Evolutionary conservation across 179 eudicot genomes (phyloP).

Genomic region (Gypsophila paniculata): DNA sequence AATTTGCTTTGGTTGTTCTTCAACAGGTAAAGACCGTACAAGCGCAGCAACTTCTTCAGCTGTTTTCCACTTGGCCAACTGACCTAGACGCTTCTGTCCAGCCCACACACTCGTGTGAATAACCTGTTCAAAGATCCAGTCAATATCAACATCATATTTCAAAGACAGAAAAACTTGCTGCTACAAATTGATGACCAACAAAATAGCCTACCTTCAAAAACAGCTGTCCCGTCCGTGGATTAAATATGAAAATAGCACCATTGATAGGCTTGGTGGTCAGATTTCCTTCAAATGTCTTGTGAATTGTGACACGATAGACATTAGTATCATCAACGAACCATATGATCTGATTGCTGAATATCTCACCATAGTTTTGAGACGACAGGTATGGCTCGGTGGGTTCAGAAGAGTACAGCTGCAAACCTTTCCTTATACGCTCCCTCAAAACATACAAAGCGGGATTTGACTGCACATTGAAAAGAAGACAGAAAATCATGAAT

Average conservation of each 20-base stretch:
- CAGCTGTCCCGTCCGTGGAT: slow-evolving; percentile 92
- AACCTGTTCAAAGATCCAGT: slow-evolving; percentile 49
- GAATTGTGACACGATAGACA: slow-evolving; percentile 97
- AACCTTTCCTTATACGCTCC: slow-evolving; percentile 97
- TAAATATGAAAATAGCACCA: slow-evolving; percentile 95
- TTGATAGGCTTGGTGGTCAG: slow-evolving; percentile 96
- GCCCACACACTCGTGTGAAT: slow-evolving; percentile 99
- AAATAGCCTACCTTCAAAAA: slow-evolving; percentile 65
- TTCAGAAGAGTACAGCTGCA: slow-evolving; percentile 97
- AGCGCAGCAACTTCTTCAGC: slow-evolving; percentile 99
- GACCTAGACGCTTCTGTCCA: slow-evolving; percentile 99
- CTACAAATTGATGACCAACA: slow-evolving; percentile 3
- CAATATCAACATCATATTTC: not conserved
- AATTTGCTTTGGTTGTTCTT: slow-evolving; percentile 94
- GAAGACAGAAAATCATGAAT: not conserved
- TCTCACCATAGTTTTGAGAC: slow-evolving; percentile 97
- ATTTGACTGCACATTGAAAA: slow-evolving; percentile 66
- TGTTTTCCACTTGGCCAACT: slow-evolving; percentile 99
- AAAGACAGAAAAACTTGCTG: not conserved
- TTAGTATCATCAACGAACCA: slow-evolving; percentile 99
- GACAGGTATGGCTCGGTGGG: slow-evolving; percentile 98
- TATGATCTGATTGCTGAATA: slow-evolving; percentile 96
- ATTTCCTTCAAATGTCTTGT: slow-evolving; percentile 98
- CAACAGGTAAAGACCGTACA: slow-evolving; percentile 95
- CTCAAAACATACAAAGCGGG: slow-evolving; percentile 95